Percentiles rank a stretch among this genome's conserved stretches.
These are phyloP conservation scores for Colletotrichum musae DNA, from an alignment of 2,329 filamentous ascomycete genomes.

Conservation along the genomic window DNA sequence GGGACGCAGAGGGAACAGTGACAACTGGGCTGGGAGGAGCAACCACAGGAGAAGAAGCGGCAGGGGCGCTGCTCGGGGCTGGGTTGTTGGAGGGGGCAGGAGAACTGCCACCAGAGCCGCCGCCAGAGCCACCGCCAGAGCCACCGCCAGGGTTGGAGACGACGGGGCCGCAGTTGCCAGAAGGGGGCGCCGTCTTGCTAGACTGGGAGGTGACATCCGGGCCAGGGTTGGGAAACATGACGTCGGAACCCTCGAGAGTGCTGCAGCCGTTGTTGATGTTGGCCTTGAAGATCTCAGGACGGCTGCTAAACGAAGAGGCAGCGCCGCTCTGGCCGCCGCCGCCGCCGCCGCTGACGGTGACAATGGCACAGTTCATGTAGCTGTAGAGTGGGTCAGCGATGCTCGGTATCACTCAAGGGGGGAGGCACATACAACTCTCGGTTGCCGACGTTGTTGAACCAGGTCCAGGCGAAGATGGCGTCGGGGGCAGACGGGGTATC, in stretches of 20 bases:
- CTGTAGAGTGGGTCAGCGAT: conserved; percentile 20
- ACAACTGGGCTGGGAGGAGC: conserved; percentile 6
- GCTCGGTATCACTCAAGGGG: background rate
- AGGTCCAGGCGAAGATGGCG: conserved; percentile 81
- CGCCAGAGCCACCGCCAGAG: conserved; percentile 43
- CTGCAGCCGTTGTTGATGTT: conserved; percentile 75
- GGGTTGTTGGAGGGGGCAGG: conserved; percentile 41
- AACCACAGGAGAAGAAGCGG: conserved; percentile 9
- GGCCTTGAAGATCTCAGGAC: conserved; percentile 80
- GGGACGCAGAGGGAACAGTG: conserved; percentile 2
- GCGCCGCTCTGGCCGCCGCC: conserved; percentile 50
- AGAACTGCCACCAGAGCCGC: conserved; percentile 23
- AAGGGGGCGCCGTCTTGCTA: conserved; percentile 53
- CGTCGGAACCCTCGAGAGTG: conserved; percentile 70
- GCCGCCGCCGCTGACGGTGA: conserved; percentile 68
- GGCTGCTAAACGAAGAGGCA: conserved; percentile 60
- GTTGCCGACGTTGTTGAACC: conserved; percentile 84
- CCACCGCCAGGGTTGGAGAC: conserved; percentile 44
- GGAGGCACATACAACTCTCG: conserved; percentile 72
- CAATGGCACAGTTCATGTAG: conserved; percentile 87
- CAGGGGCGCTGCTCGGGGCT: conserved; percentile 6
- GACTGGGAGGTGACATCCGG: conserved; percentile 61
- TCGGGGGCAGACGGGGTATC: conserved; percentile 70
- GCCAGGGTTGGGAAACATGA: conserved; percentile 78
- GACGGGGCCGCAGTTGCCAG: conserved; percentile 54